A percentile compares a stretch with the other conserved stretches of the same genome.
Evolutionary conservation across 2,329 filamentous ascomycete species (phyloP).

Genomic region (Sporothrix luriei): DNA sequence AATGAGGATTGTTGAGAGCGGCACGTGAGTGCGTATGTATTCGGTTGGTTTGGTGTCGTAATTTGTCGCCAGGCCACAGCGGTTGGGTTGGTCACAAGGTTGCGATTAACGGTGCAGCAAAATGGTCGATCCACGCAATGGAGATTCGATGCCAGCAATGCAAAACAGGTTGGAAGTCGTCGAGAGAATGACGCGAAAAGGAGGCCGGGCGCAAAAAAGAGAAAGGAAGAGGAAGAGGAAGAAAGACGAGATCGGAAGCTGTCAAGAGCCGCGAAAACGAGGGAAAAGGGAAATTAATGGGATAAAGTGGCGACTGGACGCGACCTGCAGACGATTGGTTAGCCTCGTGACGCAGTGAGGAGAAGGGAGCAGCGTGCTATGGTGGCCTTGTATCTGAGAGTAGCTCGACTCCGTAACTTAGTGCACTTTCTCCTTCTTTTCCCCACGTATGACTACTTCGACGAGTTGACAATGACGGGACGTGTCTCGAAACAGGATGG

Average conservation of each 20-base stretch:
- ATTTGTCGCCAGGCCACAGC: neutral
- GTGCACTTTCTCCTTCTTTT: conserved; percentile 1
- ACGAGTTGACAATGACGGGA: neutral
- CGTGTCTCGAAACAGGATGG: conserved; percentile 9
- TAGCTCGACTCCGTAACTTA: neutral
- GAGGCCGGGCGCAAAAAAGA: neutral
- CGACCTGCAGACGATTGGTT: conserved; percentile 37
- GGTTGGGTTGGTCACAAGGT: neutral
- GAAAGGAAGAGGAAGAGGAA: neutral
- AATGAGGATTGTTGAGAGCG: neutral
- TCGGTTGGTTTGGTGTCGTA: conserved; percentile 4
- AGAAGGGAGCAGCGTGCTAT: conserved; percentile 12
- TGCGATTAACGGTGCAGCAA: neutral
- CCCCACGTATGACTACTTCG: neutral
- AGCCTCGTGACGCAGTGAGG: conserved; percentile 37
- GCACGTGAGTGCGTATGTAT: conserved; percentile 26
- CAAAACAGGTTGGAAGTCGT: neutral
- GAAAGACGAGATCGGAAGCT: conserved; percentile 3
- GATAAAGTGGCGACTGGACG: conserved; percentile 34
- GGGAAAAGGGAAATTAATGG: conserved; percentile 28
- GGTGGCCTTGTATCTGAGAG: conserved; percentile 21
- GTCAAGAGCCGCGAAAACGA: conserved; percentile 18
- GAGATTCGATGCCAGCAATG: neutral
- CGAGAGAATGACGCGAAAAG: neutral
- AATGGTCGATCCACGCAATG: neutral